A percentile compares a stretch with the other conserved stretches of the same genome.
Evolutionary conservation across 2,329 filamentous ascomycete species (phyloP).

Genomic region (Nothomitra cinnamomea): DNA sequence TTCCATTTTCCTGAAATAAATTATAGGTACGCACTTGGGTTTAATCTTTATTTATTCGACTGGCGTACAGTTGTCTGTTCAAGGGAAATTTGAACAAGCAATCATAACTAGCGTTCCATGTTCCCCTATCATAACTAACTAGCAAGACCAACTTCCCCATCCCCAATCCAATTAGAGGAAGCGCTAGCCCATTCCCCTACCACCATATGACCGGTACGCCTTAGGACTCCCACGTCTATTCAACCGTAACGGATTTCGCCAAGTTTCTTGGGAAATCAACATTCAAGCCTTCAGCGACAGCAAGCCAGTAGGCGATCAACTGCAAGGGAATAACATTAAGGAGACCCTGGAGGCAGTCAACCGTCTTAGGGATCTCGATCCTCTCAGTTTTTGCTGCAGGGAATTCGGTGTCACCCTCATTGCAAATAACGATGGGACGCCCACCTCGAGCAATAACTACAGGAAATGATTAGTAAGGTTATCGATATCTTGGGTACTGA

Average conservation of each 20-base stretch:
- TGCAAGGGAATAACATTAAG: constrained; percentile 96
- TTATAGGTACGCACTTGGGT: background rate
- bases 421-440: constrained; percentile 98
- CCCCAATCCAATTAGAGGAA: background rate
- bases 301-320: constrained; percentile 97
- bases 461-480: background rate
- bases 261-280: constrained; percentile 98
- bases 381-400: constrained; percentile 75
- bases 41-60: background rate
- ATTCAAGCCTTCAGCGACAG: constrained; percentile 87
- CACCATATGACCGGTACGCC: background rate
- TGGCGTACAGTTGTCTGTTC: background rate
- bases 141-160: background rate
- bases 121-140: background rate
- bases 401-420: constrained; percentile 78
- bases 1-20: background rate
- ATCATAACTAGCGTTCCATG: background rate
- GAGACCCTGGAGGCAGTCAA: constrained; percentile 88
- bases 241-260: constrained; percentile 97
- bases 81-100: background rate
- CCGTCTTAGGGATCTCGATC: constrained; percentile 92
- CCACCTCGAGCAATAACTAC: constrained; percentile 85
- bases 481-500: constrained; percentile 7
- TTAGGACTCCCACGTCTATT: constrained; percentile 39
- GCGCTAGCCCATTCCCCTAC: background rate